Base-by-base conservation (phyloP, 1,139 yeast species). In the Chernovozyma sophiae-reginae region DNA sequence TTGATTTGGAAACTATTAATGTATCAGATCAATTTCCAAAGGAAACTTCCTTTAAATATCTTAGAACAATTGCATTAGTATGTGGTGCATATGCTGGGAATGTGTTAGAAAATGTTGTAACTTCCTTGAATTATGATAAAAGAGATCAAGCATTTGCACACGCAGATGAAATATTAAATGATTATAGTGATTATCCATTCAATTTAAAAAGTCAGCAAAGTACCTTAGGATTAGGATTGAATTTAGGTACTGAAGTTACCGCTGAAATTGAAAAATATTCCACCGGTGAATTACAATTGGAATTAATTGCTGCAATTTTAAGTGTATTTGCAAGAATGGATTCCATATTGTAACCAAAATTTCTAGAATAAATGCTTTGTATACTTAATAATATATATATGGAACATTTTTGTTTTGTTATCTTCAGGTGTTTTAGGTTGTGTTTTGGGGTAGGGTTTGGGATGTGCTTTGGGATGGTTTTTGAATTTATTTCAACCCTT, bases 51-150 rank as follows among this genome's bases (percentile, higher is more conserved):
- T 84, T 79, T 67, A 77, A 81, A 49, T 73, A 77, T 54, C 70
- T 92, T 43, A 77, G 99, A 52, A 73, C 96, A 4, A 72, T 92
- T 35, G 76, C 95, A 14, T 74, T 94, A 50, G 86, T 89, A 18
- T 81, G 92, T 51, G 95, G 95, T 14, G 79, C 96, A 12, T 87
- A 86, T 56, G 97, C 97, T 30, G 98, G 97, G 32, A 92, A 89
- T 55, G 99, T 92, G 14, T 74, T 92, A 51, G 99, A 92, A 56
- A 94, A 92, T 55, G 95, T 89, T 5, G 71, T 90, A 41, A 72
- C 83, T 35, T 74, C 82, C 26, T 70, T 90, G 47, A 84, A 83
- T 48, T 89, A 87, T 57, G 97, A 89, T 49, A 86, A 82, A 47
- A 79, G 97, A 52, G 99, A 94, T 58, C 82, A 83, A 50, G 97